Conservation (phyloP, 352 stramenopile species). For the Thraustotheca clavata region DNA sequence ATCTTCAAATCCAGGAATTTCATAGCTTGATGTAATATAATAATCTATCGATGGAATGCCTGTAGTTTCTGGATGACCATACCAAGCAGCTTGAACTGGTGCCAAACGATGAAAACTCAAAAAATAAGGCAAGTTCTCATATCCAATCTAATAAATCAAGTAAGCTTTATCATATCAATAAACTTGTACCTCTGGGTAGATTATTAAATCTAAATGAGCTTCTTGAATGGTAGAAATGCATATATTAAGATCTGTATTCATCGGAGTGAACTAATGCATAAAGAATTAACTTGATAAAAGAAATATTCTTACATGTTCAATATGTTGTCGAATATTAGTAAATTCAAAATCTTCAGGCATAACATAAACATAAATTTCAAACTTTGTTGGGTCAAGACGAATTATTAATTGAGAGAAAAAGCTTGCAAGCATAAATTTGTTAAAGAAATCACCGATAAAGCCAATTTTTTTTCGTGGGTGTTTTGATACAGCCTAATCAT, state of each 20-base stretch:
- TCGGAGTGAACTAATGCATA: too few relatives aligned
- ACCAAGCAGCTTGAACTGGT: slow-evolving; percentile 62
- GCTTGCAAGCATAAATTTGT: slow-evolving; percentile 37
- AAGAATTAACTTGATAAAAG: too few relatives aligned
- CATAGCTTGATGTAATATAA: slow-evolving; percentile 54
- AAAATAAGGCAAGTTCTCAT: slow-evolving; percentile 74
- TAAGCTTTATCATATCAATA: not conserved
- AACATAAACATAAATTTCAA: slow-evolving; percentile 60
- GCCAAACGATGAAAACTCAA: slow-evolving; percentile 56
- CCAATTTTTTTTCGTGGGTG: too few relatives aligned
- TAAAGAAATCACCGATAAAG: slow-evolving; percentile 59
- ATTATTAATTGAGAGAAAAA: slow-evolving; percentile 59
- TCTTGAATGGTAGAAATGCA: too few relatives aligned
- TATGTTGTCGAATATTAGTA: too few relatives aligned
- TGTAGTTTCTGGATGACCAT: slow-evolving; percentile 62
- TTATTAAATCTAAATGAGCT: too few relatives aligned
- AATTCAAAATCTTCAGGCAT: too few relatives aligned
- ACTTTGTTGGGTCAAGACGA: slow-evolving; percentile 44
- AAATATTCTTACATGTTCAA: too few relatives aligned
- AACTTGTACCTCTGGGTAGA: not conserved
- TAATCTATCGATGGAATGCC: slow-evolving; percentile 62
- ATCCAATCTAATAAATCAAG: slow-evolving; percentile 55
- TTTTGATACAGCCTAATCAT: too few relatives aligned
- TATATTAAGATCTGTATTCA: too few relatives aligned
- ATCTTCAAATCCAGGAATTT: slow-evolving; percentile 32